Evolutionary conservation across 2,329 filamentous ascomycete genomes (phyloP).

Genomic region (Xylaria sp.): DNA sequence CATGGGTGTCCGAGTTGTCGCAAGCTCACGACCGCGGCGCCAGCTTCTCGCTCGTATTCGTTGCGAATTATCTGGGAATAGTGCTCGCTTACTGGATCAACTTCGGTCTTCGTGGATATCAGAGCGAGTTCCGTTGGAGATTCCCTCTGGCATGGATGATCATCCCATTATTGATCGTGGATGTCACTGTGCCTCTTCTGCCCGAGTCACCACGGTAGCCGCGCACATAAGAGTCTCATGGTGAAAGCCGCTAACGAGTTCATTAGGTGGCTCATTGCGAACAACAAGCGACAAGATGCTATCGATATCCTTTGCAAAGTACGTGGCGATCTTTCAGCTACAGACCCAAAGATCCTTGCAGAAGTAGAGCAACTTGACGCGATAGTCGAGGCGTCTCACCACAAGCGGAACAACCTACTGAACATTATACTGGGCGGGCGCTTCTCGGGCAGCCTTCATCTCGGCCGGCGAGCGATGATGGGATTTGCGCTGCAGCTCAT

Average conservation of each 20-base stretch:
- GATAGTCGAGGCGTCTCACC: slow-evolving; percentile 46
- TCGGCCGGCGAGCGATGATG: slow-evolving; percentile 48
- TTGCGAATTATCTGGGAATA: slow-evolving; percentile 59
- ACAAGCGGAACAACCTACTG: slow-evolving; percentile 46
- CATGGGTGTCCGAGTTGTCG: slow-evolving; percentile 55
- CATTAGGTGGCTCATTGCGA: slow-evolving; percentile 46
- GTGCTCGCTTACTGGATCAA: slow-evolving; percentile 49
- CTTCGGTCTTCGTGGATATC: slow-evolving; percentile 43
- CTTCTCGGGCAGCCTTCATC: slow-evolving; percentile 44
- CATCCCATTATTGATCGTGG: slow-evolving; percentile 49
- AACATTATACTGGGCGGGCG: slow-evolving; percentile 48
- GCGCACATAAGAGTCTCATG: neutral
- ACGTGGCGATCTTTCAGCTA: slow-evolving; percentile 38
- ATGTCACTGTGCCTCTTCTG: slow-evolving; percentile 47
- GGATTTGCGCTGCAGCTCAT: slow-evolving; percentile 50
- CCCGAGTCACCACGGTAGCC: slow-evolving; percentile 49
- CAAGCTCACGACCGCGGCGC: slow-evolving; percentile 53
- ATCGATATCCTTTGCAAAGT: slow-evolving; percentile 42
- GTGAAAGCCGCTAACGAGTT: neutral
- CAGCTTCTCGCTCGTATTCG: slow-evolving; percentile 55
- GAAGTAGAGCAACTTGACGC: slow-evolving; percentile 50
- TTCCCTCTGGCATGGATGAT: slow-evolving; percentile 49
- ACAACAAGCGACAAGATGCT: slow-evolving; percentile 41
- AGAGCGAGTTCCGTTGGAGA: slow-evolving; percentile 44
- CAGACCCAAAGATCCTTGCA: slow-evolving; percentile 42